Base-by-base conservation (phyloP, 2,329 filamentous ascomycete species). In the Fusarium vanettenii region DNA sequence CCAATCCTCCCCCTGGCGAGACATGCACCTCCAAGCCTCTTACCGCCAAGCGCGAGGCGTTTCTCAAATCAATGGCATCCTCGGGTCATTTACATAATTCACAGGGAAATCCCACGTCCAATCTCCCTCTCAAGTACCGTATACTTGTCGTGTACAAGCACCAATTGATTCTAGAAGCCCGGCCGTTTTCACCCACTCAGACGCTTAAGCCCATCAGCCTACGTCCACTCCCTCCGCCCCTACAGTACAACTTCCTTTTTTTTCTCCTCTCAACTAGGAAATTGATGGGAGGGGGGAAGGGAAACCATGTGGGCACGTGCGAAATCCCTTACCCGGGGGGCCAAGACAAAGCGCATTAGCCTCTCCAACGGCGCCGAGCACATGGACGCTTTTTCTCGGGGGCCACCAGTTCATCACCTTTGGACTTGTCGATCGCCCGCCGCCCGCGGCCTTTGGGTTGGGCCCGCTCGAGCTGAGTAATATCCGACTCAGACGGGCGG, bases 61-160 rank as follows among this genome's bases (percentile, higher is more conserved):
- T 59, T 33, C n/a, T 43, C 59, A 60, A 60, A 41, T 29, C 37
- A 37, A 41, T 25, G 37, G 35, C 33, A 37, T 25, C n/a, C 1
- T 64, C 72, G 65, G 66, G 33, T 13, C 39, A 64, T 57, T 74
- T 74, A 70, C 59, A 56, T 73, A 75, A 73, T 56, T n/a, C 45
- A 31, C 27, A 35, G n/a, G 20, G 29, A 6, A 37, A 69, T 22
- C 60, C 57, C 20, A 52, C 63, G 25, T n/a, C 13, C 50, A 70
- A 31, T 31, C 50, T 55, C 64, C 43, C 52, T 52, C 27, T 16
- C 6, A 74, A 62, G 72, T 75, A 74, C 61, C 31, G 16, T 43
- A 63, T 74, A 74, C 72, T 67, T 74, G 37, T 18, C 48, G 55
- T 64, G 33, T 13, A 70, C 65, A 6, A 64, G 72, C 57, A 48